Base-by-base conservation (phyloP, 805 yeast species). In the Sungouiozyma ichnusensis region DNA sequence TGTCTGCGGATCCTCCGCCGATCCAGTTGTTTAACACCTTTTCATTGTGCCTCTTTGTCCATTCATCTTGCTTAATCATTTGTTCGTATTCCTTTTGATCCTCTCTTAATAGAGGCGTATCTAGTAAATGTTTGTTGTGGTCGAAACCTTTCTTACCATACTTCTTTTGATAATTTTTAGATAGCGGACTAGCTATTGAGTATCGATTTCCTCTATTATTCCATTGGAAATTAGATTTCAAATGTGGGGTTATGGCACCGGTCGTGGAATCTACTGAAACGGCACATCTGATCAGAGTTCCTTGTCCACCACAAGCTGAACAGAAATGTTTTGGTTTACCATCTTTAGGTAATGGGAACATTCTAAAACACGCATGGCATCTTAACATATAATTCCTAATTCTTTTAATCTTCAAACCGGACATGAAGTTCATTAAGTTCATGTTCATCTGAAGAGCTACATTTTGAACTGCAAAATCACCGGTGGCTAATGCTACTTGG, bases 381-480 rank as follows among this genome's bases (percentile, higher is more conserved):
- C 99, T 73, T 57, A 85, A 73, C 97, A 90, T 90, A 61, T 85
- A 88, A 66, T 82, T 85, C 60, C 94, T 74, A 29, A 92, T 82
- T 59, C 85, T 76, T 50, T 77, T 81, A 63, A 92, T 88, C 53
- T 81, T 86, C 48, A 79, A 68, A 16, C 98, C 98, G 1, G 88
- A 77, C 66, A 76, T 72, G 18, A 84, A 70, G 62, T 88, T 88
- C 78, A 92, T 81, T 51, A 90, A 69, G 50, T 85, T 82, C 44
- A 92, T 63, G 4, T 96, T 96, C 52, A 92, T 72, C 62, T 90
- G 97, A 66, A 92, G 71, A 1, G 95, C 76, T 14, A 88, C 95
- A 63, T 92, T 92, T 63, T 92, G 99, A 55, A 90, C 85, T 2
- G 99, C 97, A 66, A 90, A 92, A 75, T 92, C 99, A 20, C 95